A percentile compares a stretch with the other conserved stretches of the same genome.
These are phyloP conservation scores for Yarrowia keelungensis DNA, from an alignment of 805 yeast genomes.

Conservation along the genomic window DNA sequence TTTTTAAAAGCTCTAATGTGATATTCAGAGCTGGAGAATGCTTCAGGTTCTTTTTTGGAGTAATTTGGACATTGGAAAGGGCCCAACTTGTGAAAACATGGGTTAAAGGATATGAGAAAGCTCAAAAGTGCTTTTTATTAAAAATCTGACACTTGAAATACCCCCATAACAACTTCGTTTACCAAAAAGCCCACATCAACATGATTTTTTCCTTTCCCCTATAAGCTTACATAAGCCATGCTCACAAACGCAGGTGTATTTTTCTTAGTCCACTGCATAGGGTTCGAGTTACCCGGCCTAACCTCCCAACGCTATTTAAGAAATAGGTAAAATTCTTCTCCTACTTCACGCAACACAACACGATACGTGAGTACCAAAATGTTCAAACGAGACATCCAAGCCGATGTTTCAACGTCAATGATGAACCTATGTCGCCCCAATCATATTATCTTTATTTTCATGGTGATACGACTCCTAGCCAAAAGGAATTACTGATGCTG, in stretches of 20 bases:
- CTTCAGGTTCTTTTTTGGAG: neutral
- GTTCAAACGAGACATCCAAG: neutral
- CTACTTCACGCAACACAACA: conserved; percentile 6
- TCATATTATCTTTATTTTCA: conserved; percentile 38
- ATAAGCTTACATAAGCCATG: conserved; percentile 18
- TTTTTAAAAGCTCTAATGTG: too few species aligned
- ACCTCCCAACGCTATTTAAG: conserved; percentile 25
- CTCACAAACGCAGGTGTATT: conserved; percentile 17
- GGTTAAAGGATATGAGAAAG: too few species aligned
- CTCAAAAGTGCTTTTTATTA: too few species aligned
- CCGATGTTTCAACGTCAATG: conserved; percentile 25
- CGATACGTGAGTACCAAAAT: conserved; percentile 30
- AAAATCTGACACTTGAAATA: too few species aligned
- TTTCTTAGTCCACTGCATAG: conserved; percentile 23
- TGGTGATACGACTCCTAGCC: conserved; percentile 39
- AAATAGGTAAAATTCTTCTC: neutral
- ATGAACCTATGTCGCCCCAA: conserved; percentile 39
- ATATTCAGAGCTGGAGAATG: neutral
- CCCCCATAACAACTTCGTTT: too few species aligned
- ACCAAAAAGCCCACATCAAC: neutral
- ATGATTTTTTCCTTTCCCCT: neutral
- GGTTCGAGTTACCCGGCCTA: conserved; percentile 37
- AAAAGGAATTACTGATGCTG: conserved; percentile 32
- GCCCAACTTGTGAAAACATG: too few species aligned
- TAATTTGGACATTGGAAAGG: too few species aligned